Conservation (phyloP, 1,284 basidiomycete genomes). For the Malassezia sp. region DNA sequence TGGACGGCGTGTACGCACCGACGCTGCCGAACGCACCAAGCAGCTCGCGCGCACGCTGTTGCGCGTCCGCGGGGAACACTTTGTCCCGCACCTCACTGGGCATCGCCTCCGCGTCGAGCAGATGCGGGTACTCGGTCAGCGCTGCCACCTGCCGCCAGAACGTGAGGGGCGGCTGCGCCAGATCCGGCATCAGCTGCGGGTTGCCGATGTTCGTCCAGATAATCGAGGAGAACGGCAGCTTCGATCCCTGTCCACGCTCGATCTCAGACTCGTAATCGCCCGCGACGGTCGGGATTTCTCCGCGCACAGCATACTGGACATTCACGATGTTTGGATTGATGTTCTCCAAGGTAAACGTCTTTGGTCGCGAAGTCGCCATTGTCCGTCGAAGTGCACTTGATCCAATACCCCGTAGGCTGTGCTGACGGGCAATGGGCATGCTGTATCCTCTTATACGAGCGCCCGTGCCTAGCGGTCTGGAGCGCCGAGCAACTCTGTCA, state of each 20-base stretch:
- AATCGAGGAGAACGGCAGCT: slow-evolving; percentile 72
- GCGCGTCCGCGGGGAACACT: slow-evolving; percentile 70
- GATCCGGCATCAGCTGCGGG: slow-evolving; percentile 76
- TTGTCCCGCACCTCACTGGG: slow-evolving; percentile 38
- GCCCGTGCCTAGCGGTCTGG: background rate
- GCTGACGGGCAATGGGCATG: no score
- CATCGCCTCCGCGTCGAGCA: slow-evolving; percentile 66
- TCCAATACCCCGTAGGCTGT: no score
- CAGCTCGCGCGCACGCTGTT: slow-evolving; percentile 69
- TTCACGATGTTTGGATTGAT: slow-evolving; percentile 71
- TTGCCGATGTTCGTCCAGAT: slow-evolving; percentile 97
- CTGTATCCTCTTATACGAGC: background rate
- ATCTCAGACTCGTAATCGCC: slow-evolving; percentile 56
- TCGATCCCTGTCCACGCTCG: slow-evolving; percentile 47
- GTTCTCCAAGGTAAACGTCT: slow-evolving; percentile 35
- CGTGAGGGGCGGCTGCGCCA: slow-evolving; percentile 85
- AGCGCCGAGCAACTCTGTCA: background rate
- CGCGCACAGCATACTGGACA: slow-evolving; percentile 92
- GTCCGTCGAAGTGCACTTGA: slow-evolving; percentile 20
- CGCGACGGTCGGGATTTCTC: slow-evolving; percentile 83
- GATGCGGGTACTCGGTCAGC: slow-evolving; percentile 78
- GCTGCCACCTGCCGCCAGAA: slow-evolving; percentile 85
- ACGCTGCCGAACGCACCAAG: slow-evolving; percentile 79
- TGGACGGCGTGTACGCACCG: slow-evolving; percentile 91
- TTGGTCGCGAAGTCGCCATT: slow-evolving; percentile 45